These are phyloP conservation scores for Trametes cingulata DNA, from an alignment of 768 basidiomycete genomes.

Conservation along the genomic window DNA sequence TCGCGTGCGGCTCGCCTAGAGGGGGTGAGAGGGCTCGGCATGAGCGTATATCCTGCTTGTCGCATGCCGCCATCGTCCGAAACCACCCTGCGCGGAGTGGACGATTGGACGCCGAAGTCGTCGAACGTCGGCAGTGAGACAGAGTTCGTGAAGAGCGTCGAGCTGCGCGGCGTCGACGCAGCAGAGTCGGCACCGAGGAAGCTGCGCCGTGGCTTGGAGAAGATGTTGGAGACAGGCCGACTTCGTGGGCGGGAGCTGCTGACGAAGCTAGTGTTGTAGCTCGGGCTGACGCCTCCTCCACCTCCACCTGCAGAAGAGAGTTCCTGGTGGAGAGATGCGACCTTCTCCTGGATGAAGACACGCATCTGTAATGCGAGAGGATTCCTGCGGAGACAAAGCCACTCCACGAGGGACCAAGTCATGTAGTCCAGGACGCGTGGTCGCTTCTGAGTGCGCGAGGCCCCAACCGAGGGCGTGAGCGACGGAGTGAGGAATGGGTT, in stretches of 20 bases:
- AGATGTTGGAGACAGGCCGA: constrained; percentile 52
- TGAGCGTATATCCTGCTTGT: constrained; percentile 45
- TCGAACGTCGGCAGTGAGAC: constrained; percentile 22
- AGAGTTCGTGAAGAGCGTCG: constrained; percentile 37
- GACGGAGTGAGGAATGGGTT: constrained; percentile 25
- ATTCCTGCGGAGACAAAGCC: constrained; percentile 59
- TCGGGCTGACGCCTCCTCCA: constrained; percentile 23
- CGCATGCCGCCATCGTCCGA: constrained; percentile 24
- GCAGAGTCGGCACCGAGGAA: constrained; percentile 30
- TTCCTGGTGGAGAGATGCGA: constrained; percentile 53
- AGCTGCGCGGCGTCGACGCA: constrained; percentile 47
- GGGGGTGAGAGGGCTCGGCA: constrained; percentile 37
- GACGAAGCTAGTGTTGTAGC: constrained; percentile 1
- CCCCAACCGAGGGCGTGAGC: constrained; percentile 30
- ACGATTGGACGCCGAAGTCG: constrained; percentile 21
- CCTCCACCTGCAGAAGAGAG: constrained; percentile 33
- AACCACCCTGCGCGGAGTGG: constrained; percentile 17
- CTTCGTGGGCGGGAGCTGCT: constrained; percentile 31
- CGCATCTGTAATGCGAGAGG: constrained; percentile 70
- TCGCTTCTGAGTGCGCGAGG: constrained; percentile 27
- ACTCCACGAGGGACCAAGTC: constrained; percentile 71
- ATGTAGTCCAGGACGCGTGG: constrained; percentile 71
- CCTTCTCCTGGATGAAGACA: constrained; percentile 63
- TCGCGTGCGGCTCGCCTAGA: constrained; percentile 37
- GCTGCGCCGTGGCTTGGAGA: constrained; percentile 57